Evolutionary conservation across 2,329 filamentous ascomycete species (phyloP).

Genomic region (Meredithiella fracta): DNA sequence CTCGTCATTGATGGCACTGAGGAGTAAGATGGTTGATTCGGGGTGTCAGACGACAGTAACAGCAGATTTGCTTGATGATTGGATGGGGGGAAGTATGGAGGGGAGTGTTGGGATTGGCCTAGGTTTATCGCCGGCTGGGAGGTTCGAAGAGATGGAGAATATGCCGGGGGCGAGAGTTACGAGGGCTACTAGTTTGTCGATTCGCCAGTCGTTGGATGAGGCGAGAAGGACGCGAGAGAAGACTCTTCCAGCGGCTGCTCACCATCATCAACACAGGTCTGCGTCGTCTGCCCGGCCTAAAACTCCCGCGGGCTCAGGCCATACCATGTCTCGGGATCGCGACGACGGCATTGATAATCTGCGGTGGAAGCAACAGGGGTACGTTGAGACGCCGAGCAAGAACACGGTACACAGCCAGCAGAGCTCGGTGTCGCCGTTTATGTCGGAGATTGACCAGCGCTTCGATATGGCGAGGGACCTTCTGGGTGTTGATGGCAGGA

Average conservation of each 20-base stretch:
- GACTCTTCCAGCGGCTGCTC: background rate
- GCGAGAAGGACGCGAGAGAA: slow-evolving; percentile 8
- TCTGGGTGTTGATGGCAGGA: slow-evolving; percentile 35
- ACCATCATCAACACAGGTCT: slow-evolving; percentile 34
- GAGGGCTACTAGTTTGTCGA: slow-evolving; percentile 25
- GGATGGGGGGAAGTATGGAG: slow-evolving; percentile 36
- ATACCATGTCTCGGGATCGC: slow-evolving; percentile 24
- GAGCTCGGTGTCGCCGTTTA: slow-evolving; percentile 77
- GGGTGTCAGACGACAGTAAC: slow-evolving; percentile 72
- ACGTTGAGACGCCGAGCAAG: slow-evolving; percentile 12
- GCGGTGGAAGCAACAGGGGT: background rate
- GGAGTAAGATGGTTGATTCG: slow-evolving; percentile 13
- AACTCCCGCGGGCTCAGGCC: slow-evolving; percentile 40
- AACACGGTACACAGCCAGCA: slow-evolving; percentile 34
- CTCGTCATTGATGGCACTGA: background rate
- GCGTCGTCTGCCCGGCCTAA: slow-evolving; percentile 47
- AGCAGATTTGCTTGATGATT: slow-evolving; percentile 61
- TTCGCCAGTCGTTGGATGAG: slow-evolving; percentile 41
- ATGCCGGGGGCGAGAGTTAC: slow-evolving; percentile 39
- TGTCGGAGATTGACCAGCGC: slow-evolving; percentile 76
- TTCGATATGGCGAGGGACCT: slow-evolving; percentile 58
- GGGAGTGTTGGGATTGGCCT: slow-evolving; percentile 17
- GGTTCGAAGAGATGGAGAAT: background rate
- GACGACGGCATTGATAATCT: background rate
- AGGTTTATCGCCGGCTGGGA: slow-evolving; percentile 21